Conservation (phyloP, 2,329 filamentous ascomycete genomes). For the Aspergillus pseudoviridinutans region DNA sequence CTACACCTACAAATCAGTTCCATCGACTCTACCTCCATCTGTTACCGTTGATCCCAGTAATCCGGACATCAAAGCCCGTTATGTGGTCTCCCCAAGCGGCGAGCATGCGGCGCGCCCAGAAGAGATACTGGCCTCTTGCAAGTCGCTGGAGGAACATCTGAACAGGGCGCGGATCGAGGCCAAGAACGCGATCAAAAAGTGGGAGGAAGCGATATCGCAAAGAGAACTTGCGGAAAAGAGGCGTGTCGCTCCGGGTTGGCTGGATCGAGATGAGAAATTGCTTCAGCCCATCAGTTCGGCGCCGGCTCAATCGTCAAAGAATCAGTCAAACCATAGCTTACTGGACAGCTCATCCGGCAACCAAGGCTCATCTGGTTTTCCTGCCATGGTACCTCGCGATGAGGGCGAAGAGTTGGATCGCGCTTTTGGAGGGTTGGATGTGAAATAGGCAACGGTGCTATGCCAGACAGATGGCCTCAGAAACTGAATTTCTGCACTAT, state of each 20-base stretch:
- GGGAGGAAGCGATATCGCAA: slow-evolving; percentile 61
- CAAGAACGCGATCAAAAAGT: slow-evolving; percentile 59
- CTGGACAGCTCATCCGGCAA: slow-evolving; percentile 36
- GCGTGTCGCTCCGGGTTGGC: slow-evolving; percentile 60
- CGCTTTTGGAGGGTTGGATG: slow-evolving; percentile 48
- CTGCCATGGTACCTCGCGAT: slow-evolving; percentile 40
- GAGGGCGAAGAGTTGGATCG: slow-evolving; percentile 52
- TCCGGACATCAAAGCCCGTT: slow-evolving; percentile 53
- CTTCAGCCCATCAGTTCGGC: slow-evolving; percentile 47
- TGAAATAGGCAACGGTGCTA: slow-evolving; percentile 35
- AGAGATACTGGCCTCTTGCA: slow-evolving; percentile 78
- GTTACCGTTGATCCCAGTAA: slow-evolving; percentile 52
- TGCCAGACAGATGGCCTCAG: slow-evolving; percentile 30
- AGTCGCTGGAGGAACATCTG: slow-evolving; percentile 72
- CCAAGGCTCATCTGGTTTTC: slow-evolving; percentile 28
- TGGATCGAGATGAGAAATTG: slow-evolving; percentile 59
- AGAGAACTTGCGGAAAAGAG: slow-evolving; percentile 62
- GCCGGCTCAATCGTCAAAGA: slow-evolving; percentile 9
- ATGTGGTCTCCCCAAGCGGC: slow-evolving; percentile 73
- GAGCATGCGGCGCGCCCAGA: slow-evolving; percentile 82
- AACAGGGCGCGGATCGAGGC: slow-evolving; percentile 65
- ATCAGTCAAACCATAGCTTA: slow-evolving; percentile 25
- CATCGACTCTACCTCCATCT: slow-evolving; percentile 77
- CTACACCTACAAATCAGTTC: slow-evolving; percentile 90
- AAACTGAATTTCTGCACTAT: neutral